A percentile compares a stretch with the other conserved stretches of the same genome.
These are phyloP conservation scores for Ampelocalamus luodianensis DNA, from an alignment of 176 grass and related monocot genomes.

Conservation along the genomic window DNA sequence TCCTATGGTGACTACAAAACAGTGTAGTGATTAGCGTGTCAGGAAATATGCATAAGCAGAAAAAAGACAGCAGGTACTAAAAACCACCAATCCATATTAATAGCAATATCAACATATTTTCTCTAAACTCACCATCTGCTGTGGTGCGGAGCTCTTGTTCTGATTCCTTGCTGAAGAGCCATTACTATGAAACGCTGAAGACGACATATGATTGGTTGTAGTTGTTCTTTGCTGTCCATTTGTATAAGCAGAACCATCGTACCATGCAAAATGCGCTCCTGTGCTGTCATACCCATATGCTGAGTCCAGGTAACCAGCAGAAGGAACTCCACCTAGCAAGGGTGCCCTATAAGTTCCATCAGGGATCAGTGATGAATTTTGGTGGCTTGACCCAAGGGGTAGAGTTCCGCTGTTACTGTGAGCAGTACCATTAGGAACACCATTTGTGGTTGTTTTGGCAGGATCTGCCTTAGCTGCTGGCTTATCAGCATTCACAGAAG, in stretches of 20 bases:
- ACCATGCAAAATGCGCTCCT: constrained; percentile 69
- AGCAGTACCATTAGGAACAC: constrained; percentile 66
- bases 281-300: constrained; percentile 66
- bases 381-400: constrained; percentile 66
- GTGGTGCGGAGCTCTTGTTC: constrained; percentile 55
- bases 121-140: constrained; percentile 54
- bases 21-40: neutral
- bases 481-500: constrained; percentile 64
- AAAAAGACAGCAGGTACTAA: neutral
- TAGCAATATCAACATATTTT: neutral
- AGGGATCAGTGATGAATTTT: constrained; percentile 62
- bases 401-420: constrained; percentile 58
- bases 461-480: constrained; percentile 57
- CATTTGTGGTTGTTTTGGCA: constrained; percentile 49
- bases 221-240: constrained; percentile 67
- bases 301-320: constrained; percentile 57
- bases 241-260: constrained; percentile 71
- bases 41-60: constrained; percentile 6
- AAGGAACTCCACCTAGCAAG: constrained; percentile 66
- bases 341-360: constrained; percentile 69
- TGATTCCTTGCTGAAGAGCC: constrained; percentile 63
- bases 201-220: constrained; percentile 48
- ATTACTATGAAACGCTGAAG: constrained; percentile 49
- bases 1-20: neutral
- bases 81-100: neutral